Conservation (phyloP, 1,284 basidiomycete genomes). For the Leccinum proximum region DNA sequence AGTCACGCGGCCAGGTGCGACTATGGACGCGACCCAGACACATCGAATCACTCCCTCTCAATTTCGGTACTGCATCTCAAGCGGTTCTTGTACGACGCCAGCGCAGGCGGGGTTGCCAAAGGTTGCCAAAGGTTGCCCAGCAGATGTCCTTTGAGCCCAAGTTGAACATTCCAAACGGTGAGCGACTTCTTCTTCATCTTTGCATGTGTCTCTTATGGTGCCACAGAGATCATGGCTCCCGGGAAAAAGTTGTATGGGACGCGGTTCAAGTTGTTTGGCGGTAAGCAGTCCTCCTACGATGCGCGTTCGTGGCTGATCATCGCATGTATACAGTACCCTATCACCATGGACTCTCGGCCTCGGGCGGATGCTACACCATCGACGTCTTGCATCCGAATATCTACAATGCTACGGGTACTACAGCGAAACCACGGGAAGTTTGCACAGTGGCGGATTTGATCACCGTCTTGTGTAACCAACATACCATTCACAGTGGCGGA, state of each 20-base stretch:
- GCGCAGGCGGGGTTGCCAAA: slow-evolving; percentile 67
- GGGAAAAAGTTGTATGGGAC: slow-evolving; percentile 48
- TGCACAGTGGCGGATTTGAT: no score
- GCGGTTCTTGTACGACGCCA: slow-evolving; percentile 87
- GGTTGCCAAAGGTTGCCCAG: slow-evolving; percentile 70
- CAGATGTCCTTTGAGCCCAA: slow-evolving; percentile 78
- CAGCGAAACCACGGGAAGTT: slow-evolving; percentile 40
- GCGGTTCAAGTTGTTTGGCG: slow-evolving; percentile 86
- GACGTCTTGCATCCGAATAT: slow-evolving; percentile 84
- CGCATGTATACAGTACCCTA: slow-evolving; percentile 64
- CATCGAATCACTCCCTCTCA: slow-evolving; percentile 81
- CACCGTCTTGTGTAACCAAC: no score
- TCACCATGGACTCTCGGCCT: slow-evolving; percentile 90
- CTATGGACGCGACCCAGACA: slow-evolving; percentile 87
- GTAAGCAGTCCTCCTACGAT: slow-evolving; percentile 39
- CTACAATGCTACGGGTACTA: slow-evolving; percentile 35
- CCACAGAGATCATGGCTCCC: slow-evolving; percentile 63
- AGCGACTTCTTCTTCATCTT: slow-evolving; percentile 20
- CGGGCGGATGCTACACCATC: slow-evolving; percentile 95
- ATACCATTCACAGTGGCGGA: no score
- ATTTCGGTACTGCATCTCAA: slow-evolving; percentile 93
- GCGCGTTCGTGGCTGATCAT: background rate
- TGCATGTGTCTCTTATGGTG: background rate
- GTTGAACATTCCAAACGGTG: slow-evolving; percentile 71
- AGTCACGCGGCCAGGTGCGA: slow-evolving; percentile 51